Evolutionary conservation across 441 rosid genomes (phyloP), one percentile per base, ranked within the genome.

Genomic region (Syzygium malaccense): DNA sequence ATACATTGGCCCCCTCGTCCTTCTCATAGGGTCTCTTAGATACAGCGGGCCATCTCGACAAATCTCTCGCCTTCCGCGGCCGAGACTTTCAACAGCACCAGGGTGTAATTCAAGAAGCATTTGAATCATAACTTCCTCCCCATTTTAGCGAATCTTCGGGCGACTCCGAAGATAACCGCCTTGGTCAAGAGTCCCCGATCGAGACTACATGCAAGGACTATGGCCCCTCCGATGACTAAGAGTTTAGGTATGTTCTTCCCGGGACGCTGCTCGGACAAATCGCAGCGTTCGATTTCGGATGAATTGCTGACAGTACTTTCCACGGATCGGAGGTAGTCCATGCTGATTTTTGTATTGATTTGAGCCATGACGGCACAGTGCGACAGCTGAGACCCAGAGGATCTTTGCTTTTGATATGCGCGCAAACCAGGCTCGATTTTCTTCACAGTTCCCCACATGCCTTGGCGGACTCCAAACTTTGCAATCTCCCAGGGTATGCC

Each of bases 381-480:
- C 60, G 99, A 96, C 80, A 94, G 94, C 79, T 91, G 91, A 32
- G 91, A 89, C 9, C 91, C 94, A 20, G 93, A 90, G 78, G 94
- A 92, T 91, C 98, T 92, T 88, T 89, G 93, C 53, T 92, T 93
- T 90, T 96, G 96, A 93, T 96, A 97, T 66, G 91, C 92, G 19
- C 95, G 95, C 68, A 97, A 88, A 78, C 97, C 98, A 1, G 95
- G 96, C 88, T 96, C 98, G 62, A 95, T 91, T 91, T 95, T 96
- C 94, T 96, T 97, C 79, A 96, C 98, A 1, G 95, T 91, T 91
- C 96, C 95, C 98, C 98, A 97, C 98, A 97, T 96, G 56, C 98
- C 98, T 78, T 93, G 96, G 51, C 96, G 93, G 11, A 96, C 90
- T 23, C 98, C 99, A 4, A 96, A 95, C 93, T 97, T 97, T 2